Base-by-base conservation (phyloP, 306 rosid species). In the Lupinus albus region DNA sequence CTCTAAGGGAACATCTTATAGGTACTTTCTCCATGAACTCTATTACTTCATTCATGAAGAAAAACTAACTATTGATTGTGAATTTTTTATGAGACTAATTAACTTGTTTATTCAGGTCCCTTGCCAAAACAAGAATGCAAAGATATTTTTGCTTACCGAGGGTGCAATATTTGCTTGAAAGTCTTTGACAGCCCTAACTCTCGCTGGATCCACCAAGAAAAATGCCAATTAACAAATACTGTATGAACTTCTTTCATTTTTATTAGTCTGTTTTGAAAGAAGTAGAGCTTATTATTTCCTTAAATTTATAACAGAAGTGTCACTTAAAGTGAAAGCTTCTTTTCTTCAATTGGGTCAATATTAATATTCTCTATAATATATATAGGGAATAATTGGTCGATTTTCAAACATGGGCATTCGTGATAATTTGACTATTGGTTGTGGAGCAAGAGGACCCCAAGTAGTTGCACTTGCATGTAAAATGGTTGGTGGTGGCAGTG, bases 401-500 rank as follows among this genome's bases (percentile, higher is more conserved):
- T 73, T 86, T 54, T 76, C 85, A 20, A 90, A 76, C 80, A 35
- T 90, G 80, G 97, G 96, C 25, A 69, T 90, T 66, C 88, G 86
- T 2, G 96, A 93, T 75, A 87, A 79, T 45, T 58, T 88, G 78
- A 76, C 17, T 8, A 59, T 74, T 45, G 87, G 87, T 64, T 84
- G 84, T 1, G 82, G 80, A 69, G 48, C 85, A 35, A 78, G 83
- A 77, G 89, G 89, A 15, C 63, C 83, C 11, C 89, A 78, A 53
- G 90, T 80, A 38, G 88, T 94, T 64, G 99, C 97, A 68, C 78
- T 94, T 39, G 92, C 92, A 71, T 90, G 99, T 84, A 94, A 86
- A 75, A 88, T 86, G 95, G 97, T 94, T 25, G 99, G 97, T 1
- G 99, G 96, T 6, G 97, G 99, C 73, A 74, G 87, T 38, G 99